Percentiles rank a stretch among this genome's conserved stretches.
These are phyloP conservation scores for Aspergillus carbonarius DNA, from an alignment of 2,329 filamentous ascomycete genomes.

Conservation along the genomic window DNA sequence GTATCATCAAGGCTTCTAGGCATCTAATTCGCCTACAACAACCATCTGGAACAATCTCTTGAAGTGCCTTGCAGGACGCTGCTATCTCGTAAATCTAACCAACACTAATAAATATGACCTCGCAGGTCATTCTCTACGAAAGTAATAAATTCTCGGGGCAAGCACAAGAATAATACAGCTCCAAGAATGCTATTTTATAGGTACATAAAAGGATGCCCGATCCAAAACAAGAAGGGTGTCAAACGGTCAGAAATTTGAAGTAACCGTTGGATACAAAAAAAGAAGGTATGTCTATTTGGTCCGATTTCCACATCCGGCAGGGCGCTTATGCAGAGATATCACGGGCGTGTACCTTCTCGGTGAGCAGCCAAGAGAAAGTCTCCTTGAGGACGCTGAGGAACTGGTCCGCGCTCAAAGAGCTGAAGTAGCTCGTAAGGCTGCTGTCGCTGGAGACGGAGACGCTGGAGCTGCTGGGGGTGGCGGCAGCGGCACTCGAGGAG, in stretches of 20 bases:
- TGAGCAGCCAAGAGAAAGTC: slow-evolving; percentile 34
- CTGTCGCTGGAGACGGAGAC: slow-evolving; percentile 20
- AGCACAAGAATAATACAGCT: not conserved
- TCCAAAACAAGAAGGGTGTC: slow-evolving; percentile 11
- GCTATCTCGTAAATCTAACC: too few relatives aligned
- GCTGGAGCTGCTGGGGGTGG: slow-evolving; percentile 12
- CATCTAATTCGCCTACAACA: too few relatives aligned
- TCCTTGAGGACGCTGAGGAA: slow-evolving; percentile 29
- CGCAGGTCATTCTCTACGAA: not conserved
- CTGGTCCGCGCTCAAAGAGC: slow-evolving; percentile 32
- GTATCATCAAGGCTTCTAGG: too few relatives aligned
- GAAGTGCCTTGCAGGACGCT: too few relatives aligned
- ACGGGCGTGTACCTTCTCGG: slow-evolving; percentile 34
- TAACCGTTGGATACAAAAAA: slow-evolving; percentile 3
- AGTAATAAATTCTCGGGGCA: not conserved
- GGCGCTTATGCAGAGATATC: slow-evolving; percentile 26
- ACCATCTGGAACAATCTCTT: too few relatives aligned
- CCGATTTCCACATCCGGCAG: slow-evolving; percentile 15
- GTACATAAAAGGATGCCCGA: slow-evolving; percentile 22
- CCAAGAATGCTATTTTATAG: slow-evolving; percentile 15
- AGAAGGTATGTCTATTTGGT: slow-evolving; percentile 15
- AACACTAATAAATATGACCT: too few relatives aligned
- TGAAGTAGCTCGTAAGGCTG: slow-evolving; percentile 29
- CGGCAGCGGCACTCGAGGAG: slow-evolving; percentile 13
- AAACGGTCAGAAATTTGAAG: slow-evolving; percentile 10